Base-by-base conservation (phyloP, 768 basidiomycete genomes). In the Jaapia argillacea region DNA sequence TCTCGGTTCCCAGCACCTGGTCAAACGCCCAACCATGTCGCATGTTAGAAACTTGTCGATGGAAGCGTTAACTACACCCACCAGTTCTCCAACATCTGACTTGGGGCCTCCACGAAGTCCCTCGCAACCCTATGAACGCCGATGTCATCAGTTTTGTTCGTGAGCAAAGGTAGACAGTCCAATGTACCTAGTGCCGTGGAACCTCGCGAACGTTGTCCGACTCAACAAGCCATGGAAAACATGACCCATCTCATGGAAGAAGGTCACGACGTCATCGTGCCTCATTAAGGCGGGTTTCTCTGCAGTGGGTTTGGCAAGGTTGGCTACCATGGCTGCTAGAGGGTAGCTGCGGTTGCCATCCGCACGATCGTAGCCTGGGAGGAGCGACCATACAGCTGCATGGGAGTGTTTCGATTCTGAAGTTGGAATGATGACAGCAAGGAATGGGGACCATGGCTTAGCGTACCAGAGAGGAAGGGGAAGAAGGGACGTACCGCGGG, bases 71-170 rank as follows among this genome's bases (percentile, higher is more conserved):
- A 16, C 6, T 33, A 12, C 4, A 51, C 62, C 14, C 37, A 80
- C 89, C 89, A 92, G 54, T 91, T 88, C 63, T 93, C 90, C 47
- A 91, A 66, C 89, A 91, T 91, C 64, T 93, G 88, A 14, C 82
- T 85, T 0, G 89, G 90, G 2, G 89, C 89, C 61, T 92, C 88
- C 6, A 89, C 88, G 48, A 89, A 89, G 59, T 90, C 87, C 4
- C 81, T 63, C 5, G 83, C 81, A 21, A 86, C 82, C 22, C 75
- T 14, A 13, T 27, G n/a, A 10, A 25, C n/a, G n/a, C n/a, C n/a
- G n/a, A n/a, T n/a, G 16, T 41, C 38, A n/a, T n/a, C n/a, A n/a
- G n/a, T n/a, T n/a, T n/a, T n/a, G n/a, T n/a, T n/a, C n/a, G n/a
- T n/a, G n/a, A n/a, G n/a, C n/a, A n/a, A n/a, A n/a, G n/a, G n/a